Base-by-base conservation (phyloP, 1,139 yeast species). In the Saccharomyces hybrid region DNA sequence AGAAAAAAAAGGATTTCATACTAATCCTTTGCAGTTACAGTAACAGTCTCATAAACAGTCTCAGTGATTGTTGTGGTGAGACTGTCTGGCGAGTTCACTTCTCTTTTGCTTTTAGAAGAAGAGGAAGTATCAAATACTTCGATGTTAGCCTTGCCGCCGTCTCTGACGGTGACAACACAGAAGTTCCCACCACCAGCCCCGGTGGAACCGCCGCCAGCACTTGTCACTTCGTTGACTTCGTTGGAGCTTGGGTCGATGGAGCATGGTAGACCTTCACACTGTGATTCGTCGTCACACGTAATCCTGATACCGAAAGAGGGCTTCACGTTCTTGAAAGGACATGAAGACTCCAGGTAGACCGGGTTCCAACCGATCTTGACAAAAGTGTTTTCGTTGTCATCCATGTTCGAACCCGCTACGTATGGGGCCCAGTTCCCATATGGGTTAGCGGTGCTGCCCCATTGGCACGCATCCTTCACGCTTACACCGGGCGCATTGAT, bases 311-410 rank as follows among this genome's bases (percentile, higher is more conserved):
- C 97, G 62, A 81, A 89, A 48, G 67, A 68, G 51, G 96, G 96
- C 60, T 72, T 73, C 11, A 73, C 73, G 61, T 76, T 70, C 56
- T 74, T 72, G 73, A 83, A 86, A 25, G 84, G 79, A 34, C 77
- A 70, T 3, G 73, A 62, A 52, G 75, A 78, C 61, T 85, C 91
- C 60, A 87, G 70, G 71, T 87, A 86, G 59, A 86, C 80, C 23
- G 97, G 96, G 72, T 89, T 89, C 95, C 96, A 88, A 52, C 95
- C 96, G 67, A 89, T 81, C 73, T 87, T 89, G 61, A 86, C 86
- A 70, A 63, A 88, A 2, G 96, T 88, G 69, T 81, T 80, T 31
- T 88, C 86, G 54, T 67, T 70, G 55, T 70, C 70, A 69, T 87
- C 95, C 73, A 80, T 81, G 74, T 88, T 88, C 61, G 91, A 89